phyloP scores from a whole-genome alignment of 163 green algal species.

The Chloromonas sp. region DNA sequence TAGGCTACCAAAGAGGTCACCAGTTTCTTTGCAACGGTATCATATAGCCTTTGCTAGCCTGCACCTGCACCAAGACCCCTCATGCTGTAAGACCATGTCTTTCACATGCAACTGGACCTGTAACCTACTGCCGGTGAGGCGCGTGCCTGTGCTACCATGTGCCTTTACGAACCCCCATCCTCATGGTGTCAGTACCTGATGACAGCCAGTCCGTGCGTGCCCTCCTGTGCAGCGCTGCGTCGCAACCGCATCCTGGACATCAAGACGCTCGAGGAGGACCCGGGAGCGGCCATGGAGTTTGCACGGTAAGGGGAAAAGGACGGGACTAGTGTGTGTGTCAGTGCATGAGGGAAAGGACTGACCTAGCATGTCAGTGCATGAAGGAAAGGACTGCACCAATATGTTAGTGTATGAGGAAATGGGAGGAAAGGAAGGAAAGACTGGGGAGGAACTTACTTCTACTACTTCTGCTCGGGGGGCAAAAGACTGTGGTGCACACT shows the following conservation, averaged over 20 bases:
- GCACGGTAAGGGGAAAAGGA: slow-evolving; percentile 2
- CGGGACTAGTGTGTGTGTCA: slow-evolving; percentile 11
- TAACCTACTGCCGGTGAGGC: background rate
- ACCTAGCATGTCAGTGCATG: background rate
- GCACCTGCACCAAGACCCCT: no score
- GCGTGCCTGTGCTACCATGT: background rate
- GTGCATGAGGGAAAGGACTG: background rate
- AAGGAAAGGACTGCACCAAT: background rate
- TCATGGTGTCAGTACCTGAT: no score
- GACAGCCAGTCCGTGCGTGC: no score
- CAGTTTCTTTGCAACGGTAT: no score
- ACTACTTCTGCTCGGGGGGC: no score
- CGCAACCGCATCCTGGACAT: slow-evolving; percentile 37
- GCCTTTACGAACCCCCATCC: background rate
- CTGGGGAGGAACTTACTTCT: background rate
- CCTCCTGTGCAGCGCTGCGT: slow-evolving; percentile 5
- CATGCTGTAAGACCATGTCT: no score
- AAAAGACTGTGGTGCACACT: no score
- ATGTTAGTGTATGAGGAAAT: background rate
- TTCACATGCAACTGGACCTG: no score
- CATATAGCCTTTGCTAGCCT: no score
- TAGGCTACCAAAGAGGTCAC: no score
- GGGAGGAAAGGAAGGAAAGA: no score
- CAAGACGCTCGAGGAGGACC: slow-evolving; percentile 50
- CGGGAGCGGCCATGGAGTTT: slow-evolving; percentile 47